phyloP scores from a whole-genome alignment of 1,284 basidiomycete genomes.

The Singerocomus inundabilis region DNA sequence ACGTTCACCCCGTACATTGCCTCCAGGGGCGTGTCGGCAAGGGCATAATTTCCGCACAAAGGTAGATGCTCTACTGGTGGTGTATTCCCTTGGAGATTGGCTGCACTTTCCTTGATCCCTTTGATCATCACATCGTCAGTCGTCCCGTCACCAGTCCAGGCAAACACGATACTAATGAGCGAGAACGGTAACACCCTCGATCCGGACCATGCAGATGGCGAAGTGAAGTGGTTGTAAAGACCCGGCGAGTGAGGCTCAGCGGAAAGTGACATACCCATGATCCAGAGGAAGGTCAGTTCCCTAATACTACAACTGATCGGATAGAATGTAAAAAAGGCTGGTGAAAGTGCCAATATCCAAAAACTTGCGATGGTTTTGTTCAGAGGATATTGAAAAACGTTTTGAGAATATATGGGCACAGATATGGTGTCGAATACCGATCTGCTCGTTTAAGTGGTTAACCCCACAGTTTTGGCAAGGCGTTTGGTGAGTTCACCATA shows the following conservation, averaged over 20 bases:
- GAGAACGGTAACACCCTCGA: slow-evolving; percentile 40
- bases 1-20: slow-evolving; percentile 52
- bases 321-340: neutral
- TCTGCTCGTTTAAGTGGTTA: slow-evolving; percentile 11
- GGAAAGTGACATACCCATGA: slow-evolving; percentile 41
- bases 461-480: neutral
- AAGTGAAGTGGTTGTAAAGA: slow-evolving; percentile 42
- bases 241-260: slow-evolving; percentile 56
- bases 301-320: slow-evolving; percentile 7
- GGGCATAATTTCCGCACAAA: slow-evolving; percentile 57
- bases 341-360: neutral
- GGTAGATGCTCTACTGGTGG: slow-evolving; percentile 35
- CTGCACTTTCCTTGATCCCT: slow-evolving; percentile 42
- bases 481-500: slow-evolving; percentile 18
- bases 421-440: slow-evolving; percentile 25
- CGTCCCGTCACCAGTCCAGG: slow-evolving; percentile 37
- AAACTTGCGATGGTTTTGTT: slow-evolving; percentile 19
- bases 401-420: slow-evolving; percentile 19
- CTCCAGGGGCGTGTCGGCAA: slow-evolving; percentile 45
- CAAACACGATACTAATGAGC: slow-evolving; percentile 50
- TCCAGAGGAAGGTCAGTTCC: slow-evolving; percentile 18
- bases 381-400: slow-evolving; percentile 17
- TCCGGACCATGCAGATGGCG: slow-evolving; percentile 50
- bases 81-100: slow-evolving; percentile 39
- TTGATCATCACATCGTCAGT: slow-evolving; percentile 43